Base-by-base conservation (phyloP, 257 asterid species). In the Galeopsis tetrahit region DNA sequence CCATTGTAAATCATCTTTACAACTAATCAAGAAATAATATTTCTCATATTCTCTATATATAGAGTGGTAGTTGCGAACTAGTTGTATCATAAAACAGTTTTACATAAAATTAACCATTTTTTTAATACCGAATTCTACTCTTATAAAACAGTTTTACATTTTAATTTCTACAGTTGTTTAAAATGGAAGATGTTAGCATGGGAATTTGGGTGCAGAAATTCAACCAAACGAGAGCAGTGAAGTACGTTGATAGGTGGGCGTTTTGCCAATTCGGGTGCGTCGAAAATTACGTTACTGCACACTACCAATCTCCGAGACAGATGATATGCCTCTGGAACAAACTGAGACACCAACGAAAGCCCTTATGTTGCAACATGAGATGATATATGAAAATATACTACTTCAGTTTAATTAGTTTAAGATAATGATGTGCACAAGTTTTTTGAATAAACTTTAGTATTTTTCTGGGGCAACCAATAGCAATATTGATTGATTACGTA, bases 141-240 rank as follows among this genome's bases (percentile, higher is more conserved):
- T n/a, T n/a, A n/a, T n/a, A n/a, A n/a, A n/a, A n/a, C n/a, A n/a
- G n/a, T n/a, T 21, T 21, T 0, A 21, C 28, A 21, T 21, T 21
- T 21, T 21, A 1, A 21, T 21, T 21, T 0, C 28, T 21, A 66
- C 93, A 92, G 98, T 70, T 90, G 78, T 92, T 92, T 72, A 92
- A 92, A 81, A 92, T 92, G 98, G 98, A 92, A 79, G 98, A 92
- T n/a, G 98, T 92, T 42, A 89, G 98, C 79, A 85, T 92, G 92
- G 98, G 98, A 53, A 81, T 87, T 85, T 92, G 98, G 98, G 94
- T 92, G 13, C 88, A 84, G 83, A 81, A 86, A 61, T 79, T 82
- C 61, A 88, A 90, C 31, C 72, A 78, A 40, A 40, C 92, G 32
- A 85, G 35, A 48, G 79, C 85, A 0, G 96, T 92, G 28, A 84